These are phyloP conservation scores for Thoreauomyces humboldtii DNA, from an alignment of 192 early-diverging fungal species.

Conservation along the genomic window DNA sequence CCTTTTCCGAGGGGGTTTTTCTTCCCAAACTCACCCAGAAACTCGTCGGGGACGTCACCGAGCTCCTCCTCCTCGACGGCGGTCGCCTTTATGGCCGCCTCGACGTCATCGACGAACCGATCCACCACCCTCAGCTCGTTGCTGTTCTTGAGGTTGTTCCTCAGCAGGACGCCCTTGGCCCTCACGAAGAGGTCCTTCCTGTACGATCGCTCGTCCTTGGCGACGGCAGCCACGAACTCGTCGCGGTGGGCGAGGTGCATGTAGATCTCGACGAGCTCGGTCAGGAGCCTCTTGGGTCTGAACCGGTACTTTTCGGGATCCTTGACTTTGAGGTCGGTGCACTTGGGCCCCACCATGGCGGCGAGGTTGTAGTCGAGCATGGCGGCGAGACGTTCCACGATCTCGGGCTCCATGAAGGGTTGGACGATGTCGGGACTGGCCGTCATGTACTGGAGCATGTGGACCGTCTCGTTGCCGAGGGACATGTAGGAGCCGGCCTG, in stretches of 20 bases:
- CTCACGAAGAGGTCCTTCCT: slow-evolving; percentile 71
- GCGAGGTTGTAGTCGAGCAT: slow-evolving; percentile 96
- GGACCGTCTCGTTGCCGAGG: slow-evolving; percentile 87
- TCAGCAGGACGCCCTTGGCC: slow-evolving; percentile 65
- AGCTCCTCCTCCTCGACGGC: slow-evolving; percentile 73
- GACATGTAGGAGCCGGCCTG: slow-evolving; percentile 83
- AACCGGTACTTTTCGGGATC: slow-evolving; percentile 87
- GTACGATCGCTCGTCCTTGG: slow-evolving; percentile 84
- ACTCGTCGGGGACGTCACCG: slow-evolving; percentile 85
- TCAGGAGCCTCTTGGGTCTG: slow-evolving; percentile 77
- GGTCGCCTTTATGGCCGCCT: slow-evolving; percentile 61
- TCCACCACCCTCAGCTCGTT: background rate
- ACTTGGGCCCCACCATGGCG: slow-evolving; percentile 86
- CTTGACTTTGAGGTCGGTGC: slow-evolving; percentile 82
- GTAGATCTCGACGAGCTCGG: slow-evolving; percentile 82
- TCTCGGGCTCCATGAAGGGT: slow-evolving; percentile 85
- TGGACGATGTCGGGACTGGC: slow-evolving; percentile 61
- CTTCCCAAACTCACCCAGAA: slow-evolving; percentile 78
- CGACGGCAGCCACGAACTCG: slow-evolving; percentile 81
- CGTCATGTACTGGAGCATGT: slow-evolving; percentile 87
- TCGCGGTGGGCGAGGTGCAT: slow-evolving; percentile 60
- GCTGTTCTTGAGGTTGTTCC: slow-evolving; percentile 60
- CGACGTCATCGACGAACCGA: slow-evolving; percentile 71
- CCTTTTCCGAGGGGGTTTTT: too few species aligned
- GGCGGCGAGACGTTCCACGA: slow-evolving; percentile 90